A percentile compares a stretch with the other conserved stretches of the same genome.
These are phyloP conservation scores for Russula sp. DNA, from an alignment of 768 basidiomycete genomes.

Conservation along the genomic window DNA sequence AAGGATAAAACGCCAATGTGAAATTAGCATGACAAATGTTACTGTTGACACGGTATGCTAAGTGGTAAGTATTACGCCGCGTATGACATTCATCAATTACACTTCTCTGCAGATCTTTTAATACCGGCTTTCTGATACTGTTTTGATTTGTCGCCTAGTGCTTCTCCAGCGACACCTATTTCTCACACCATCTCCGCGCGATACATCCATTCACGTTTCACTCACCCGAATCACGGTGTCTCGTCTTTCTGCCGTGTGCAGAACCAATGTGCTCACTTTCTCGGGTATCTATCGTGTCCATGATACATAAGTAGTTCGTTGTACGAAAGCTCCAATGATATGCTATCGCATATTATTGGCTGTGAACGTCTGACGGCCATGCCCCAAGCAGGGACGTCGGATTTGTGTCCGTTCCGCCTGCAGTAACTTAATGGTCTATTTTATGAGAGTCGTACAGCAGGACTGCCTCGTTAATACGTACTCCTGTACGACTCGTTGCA, in stretches of 20 bases:
- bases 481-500: too few relatives aligned
- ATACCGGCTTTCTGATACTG: conserved; percentile 6
- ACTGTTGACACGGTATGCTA: neutral
- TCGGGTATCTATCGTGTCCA: neutral
- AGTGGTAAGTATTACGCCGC: too few relatives aligned
- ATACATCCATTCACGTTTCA: conserved; percentile 6
- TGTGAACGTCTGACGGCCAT: neutral
- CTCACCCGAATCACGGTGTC: neutral
- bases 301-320: conserved; percentile 7
- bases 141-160: conserved; percentile 10
- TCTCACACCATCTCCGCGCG: neutral
- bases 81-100: too few relatives aligned
- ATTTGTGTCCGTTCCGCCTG: too few relatives aligned
- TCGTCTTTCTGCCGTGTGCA: neutral
- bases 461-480: too few relatives aligned
- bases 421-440: too few relatives aligned
- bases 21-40: neutral
- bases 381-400: too few relatives aligned
- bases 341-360: neutral
- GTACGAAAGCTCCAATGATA: conserved; percentile 6
- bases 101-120: neutral
- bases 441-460: too few relatives aligned
- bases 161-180: conserved; percentile 14
- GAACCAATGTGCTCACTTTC: neutral
- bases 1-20: neutral